Base-by-base conservation (phyloP, 495 filamentous ascomycete genomes). In the Penicillium dipodomyicola region DNA sequence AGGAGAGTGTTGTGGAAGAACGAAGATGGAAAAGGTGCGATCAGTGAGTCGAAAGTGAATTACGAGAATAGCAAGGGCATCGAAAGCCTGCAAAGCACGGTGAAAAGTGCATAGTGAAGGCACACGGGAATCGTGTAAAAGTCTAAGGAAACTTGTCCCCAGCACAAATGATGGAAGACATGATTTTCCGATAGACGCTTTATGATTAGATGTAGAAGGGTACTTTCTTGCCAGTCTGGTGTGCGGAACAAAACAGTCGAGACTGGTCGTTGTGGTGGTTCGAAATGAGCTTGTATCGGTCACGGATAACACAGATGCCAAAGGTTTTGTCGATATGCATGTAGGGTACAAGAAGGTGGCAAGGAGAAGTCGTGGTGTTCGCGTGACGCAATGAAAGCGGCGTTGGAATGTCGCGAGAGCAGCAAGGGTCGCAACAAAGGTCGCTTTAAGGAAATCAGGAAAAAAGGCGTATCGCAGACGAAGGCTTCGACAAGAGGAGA, bases 101-200 rank as follows among this genome's bases (percentile, higher is more conserved):
- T 63, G 39, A 65, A 58, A 61, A 54, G 59, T 71, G 69, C 74
- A 77, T 77, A 57, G 52, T 67, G 64, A 67, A 54, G 61, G 59
- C 51, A 67, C 57, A 65, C 57, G 63, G 47, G 54, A 58, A 65
- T 44, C 62, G 57, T 57, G 67, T 51, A 60, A 56, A 57, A 67
- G 52, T 58, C 64, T 67, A 75, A 61, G 65, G 67, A 57, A 61
- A 64, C 61, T 65, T 59, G 57, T 50, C 61, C 65, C 66, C 60
- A 60, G 61, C 52, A 54, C 56, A 48, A 54, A 58, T 44, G 53
- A 43, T 29, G 29, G 39, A 60, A 62, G 58, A 68, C 74, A 77
- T 77, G 40, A 39, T 32, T 65, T 25, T 63, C 17, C 23, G 52
- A 37, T 53, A 32, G 30, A 29, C 7, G 35, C 11, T 39, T 41